Evolutionary conservation across 1,284 basidiomycete species (phyloP).

Genomic region (Austroboletus rostrupii): DNA sequence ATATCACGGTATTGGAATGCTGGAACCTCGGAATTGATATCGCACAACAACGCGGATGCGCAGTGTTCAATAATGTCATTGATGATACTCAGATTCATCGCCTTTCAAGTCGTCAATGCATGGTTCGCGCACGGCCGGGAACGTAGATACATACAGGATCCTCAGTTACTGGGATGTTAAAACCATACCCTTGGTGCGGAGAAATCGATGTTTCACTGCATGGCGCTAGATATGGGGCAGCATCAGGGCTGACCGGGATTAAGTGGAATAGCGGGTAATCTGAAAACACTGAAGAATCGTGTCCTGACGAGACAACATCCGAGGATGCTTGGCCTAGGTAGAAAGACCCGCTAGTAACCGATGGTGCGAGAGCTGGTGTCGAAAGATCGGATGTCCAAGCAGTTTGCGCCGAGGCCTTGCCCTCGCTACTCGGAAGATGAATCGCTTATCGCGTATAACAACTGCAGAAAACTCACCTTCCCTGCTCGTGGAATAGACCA

Average conservation of each 20-base stretch:
- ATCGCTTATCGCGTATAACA: background rate
- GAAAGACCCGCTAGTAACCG: background rate
- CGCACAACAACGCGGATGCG: background rate
- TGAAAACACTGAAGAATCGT: background rate
- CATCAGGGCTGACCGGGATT: no score
- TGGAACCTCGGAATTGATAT: no score
- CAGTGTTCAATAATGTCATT: background rate
- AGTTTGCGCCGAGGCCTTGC: background rate
- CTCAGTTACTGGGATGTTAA: background rate
- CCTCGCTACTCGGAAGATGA: background rate
- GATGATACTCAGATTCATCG: background rate
- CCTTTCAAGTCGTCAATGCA: conserved; percentile 2
- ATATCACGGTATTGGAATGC: no score
- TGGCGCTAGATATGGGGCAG: no score
- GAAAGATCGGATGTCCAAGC: background rate
- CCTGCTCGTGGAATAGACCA: background rate
- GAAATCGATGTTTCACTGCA: background rate
- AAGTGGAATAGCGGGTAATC: no score
- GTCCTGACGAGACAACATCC: background rate
- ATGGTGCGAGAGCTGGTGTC: background rate
- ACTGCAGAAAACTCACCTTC: background rate
- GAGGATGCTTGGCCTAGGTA: background rate
- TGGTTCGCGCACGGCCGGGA: background rate
- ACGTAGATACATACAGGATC: conserved; percentile 4
- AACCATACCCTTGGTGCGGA: background rate